Conservation (phyloP, 2,329 filamentous ascomycete species). For the Aspergillus hiratsukae region DNA sequence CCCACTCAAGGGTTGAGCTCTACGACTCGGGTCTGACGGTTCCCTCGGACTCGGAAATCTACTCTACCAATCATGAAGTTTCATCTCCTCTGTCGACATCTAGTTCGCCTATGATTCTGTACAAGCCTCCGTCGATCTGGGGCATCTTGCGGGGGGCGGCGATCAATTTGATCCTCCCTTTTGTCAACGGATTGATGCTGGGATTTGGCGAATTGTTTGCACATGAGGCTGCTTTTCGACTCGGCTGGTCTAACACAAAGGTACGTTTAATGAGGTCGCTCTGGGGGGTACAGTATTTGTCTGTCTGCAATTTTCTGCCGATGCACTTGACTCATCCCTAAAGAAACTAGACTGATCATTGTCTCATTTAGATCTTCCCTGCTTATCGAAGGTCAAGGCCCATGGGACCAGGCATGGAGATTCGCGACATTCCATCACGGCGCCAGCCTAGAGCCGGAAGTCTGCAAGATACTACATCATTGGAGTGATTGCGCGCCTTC, state of each 20-base stretch:
- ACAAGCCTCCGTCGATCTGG: conserved; percentile 84
- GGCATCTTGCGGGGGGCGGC: conserved; percentile 79
- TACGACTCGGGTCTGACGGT: conserved; percentile 42
- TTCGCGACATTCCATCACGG: conserved; percentile 62
- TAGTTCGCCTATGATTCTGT: conserved; percentile 53
- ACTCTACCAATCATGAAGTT: conserved; percentile 39
- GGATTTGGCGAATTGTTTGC: conserved; percentile 96
- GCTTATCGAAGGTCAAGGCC: conserved; percentile 59
- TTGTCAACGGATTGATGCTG: conserved; percentile 97
- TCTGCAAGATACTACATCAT: conserved; percentile 61
- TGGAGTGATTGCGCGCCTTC: conserved; percentile 52
- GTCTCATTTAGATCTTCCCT: conserved; percentile 50
- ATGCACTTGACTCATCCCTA: neutral
- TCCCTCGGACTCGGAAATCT: conserved; percentile 47
- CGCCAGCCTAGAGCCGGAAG: conserved; percentile 48
- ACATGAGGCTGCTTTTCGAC: conserved; percentile 86
- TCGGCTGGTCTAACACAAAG: conserved; percentile 93
- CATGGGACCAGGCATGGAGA: conserved; percentile 78
- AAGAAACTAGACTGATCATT: neutral
- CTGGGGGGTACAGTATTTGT: no score
- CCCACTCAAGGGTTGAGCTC: conserved; percentile 33
- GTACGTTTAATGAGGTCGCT: conserved; percentile 48
- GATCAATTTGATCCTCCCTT: conserved; percentile 92
- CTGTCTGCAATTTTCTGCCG: neutral
- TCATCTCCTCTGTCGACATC: conserved; percentile 32